Conservation (phyloP, 129 eudicot genomes). For the Artemisia tridentata region DNA sequence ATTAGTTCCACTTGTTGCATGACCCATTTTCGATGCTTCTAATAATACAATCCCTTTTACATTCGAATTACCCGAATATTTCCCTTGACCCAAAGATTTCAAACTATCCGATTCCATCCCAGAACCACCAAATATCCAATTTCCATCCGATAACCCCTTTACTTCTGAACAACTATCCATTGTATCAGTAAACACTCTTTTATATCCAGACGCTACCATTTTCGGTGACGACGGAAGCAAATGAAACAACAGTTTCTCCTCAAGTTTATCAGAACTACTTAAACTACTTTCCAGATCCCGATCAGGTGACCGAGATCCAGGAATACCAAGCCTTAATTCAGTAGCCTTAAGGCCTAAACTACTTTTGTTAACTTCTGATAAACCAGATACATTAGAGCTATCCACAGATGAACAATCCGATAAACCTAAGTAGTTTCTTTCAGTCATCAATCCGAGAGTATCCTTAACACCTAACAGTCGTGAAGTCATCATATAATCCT, state of each 20-base stretch:
- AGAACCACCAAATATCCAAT: slow-evolving; percentile 31
- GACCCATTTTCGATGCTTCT: slow-evolving; percentile 22
- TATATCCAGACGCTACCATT: slow-evolving; percentile 51
- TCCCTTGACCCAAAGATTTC: slow-evolving; percentile 34
- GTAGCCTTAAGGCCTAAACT: slow-evolving; percentile 64
- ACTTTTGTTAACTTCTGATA: slow-evolving; percentile 47
- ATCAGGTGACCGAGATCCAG: slow-evolving; percentile 74
- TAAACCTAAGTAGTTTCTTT: slow-evolving; percentile 56
- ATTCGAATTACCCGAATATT: slow-evolving; percentile 34
- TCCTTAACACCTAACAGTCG: slow-evolving; percentile 56
- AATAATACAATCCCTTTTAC: slow-evolving; percentile 31
- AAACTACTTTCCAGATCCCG: slow-evolving; percentile 38
- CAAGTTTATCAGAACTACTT: slow-evolving; percentile 42
- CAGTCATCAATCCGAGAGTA: slow-evolving; percentile 44
- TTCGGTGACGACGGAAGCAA: slow-evolving; percentile 53
- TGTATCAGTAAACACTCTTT: slow-evolving; percentile 63
- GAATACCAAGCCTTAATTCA: slow-evolving; percentile 79
- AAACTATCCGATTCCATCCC: slow-evolving; percentile 35
- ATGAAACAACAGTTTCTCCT: slow-evolving; percentile 71
- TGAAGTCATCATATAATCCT: slow-evolving; percentile 56
- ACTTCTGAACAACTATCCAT: slow-evolving; percentile 54
- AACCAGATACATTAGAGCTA: slow-evolving; percentile 51
- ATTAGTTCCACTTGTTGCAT: slow-evolving; percentile 28
- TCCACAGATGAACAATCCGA: slow-evolving; percentile 79
- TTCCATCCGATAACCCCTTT: slow-evolving; percentile 27